Conservation (phyloP, 495 filamentous ascomycete genomes). For the Neurospora tetrasperma region DNA sequence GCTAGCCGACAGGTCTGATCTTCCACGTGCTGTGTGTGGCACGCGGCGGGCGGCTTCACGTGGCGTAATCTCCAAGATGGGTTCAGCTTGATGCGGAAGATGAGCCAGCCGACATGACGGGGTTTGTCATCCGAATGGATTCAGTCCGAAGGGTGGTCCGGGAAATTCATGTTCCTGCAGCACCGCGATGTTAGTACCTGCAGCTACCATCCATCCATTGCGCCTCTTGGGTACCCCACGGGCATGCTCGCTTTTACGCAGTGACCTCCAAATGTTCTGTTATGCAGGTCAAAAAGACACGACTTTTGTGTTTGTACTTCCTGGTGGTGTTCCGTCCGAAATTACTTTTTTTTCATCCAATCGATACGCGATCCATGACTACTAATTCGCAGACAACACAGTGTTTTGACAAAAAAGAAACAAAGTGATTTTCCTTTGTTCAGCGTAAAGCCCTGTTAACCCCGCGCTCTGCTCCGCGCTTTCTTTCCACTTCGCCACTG, state of each 20-base stretch:
- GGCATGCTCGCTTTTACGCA: background rate
- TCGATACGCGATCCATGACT: background rate
- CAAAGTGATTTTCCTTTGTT: background rate
- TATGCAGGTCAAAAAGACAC: background rate
- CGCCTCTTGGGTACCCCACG: background rate
- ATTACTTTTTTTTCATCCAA: background rate
- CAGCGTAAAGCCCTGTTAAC: background rate
- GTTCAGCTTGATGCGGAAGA: background rate
- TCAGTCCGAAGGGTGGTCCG: no score
- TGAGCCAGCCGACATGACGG: background rate
- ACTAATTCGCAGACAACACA: no score
- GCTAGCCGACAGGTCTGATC: background rate
- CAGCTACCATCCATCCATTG: no score
- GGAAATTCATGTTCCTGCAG: no score
- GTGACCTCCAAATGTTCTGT: background rate
- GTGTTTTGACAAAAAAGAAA: no score
- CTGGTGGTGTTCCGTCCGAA: no score
- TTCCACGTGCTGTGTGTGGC: background rate
- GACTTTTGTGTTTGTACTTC: no score
- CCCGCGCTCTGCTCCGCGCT: background rate
- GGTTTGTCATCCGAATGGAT: background rate
- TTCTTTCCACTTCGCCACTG: background rate
- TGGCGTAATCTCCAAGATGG: background rate
- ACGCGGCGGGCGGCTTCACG: background rate
- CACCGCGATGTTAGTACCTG: no score